Percentiles rank a stretch among this genome's conserved stretches.
phyloP scores from a whole-genome alignment of 805 yeast species.

The Saturnispora sanitii region DNA sequence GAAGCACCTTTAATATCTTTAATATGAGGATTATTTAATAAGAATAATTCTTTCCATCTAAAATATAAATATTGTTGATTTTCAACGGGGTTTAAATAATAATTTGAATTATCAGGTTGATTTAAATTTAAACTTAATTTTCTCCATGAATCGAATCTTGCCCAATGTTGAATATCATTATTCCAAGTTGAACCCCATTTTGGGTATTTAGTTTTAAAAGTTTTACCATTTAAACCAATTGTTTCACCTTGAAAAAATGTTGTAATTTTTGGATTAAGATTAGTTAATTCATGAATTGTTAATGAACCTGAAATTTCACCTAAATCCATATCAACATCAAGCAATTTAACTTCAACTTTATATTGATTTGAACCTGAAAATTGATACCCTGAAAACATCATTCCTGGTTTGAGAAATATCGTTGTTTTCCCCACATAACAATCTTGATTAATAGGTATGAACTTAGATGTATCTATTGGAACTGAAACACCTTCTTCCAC shows the following conservation, averaged over 20 bases:
- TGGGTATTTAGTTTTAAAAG: conserved; percentile 48
- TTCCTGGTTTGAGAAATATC: conserved; percentile 50
- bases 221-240: conserved; percentile 42
- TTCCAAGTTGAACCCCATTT: conserved; percentile 42
- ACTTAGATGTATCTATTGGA: no score
- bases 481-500: background rate
- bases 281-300: conserved; percentile 56
- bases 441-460: background rate
- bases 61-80: conserved; percentile 53
- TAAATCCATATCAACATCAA: conserved; percentile 52
- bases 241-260: conserved; percentile 69
- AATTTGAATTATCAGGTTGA: conserved; percentile 21
- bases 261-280: conserved; percentile 50
- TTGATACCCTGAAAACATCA: conserved; percentile 57
- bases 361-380: conserved; percentile 56
- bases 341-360: conserved; percentile 59
- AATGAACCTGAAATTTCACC: conserved; percentile 50
- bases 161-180: conserved; percentile 59
- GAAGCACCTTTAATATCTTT: conserved; percentile 63
- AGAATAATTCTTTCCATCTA: conserved; percentile 92
- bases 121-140: conserved; percentile 24
- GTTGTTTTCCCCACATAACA: conserved; percentile 12
- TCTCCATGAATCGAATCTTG: conserved; percentile 34
- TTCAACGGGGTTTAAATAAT: conserved; percentile 17
- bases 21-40: conserved; percentile 70